phyloP scores from a whole-genome alignment of 179 eudicot genomes.

The Spinacia oleracea region DNA sequence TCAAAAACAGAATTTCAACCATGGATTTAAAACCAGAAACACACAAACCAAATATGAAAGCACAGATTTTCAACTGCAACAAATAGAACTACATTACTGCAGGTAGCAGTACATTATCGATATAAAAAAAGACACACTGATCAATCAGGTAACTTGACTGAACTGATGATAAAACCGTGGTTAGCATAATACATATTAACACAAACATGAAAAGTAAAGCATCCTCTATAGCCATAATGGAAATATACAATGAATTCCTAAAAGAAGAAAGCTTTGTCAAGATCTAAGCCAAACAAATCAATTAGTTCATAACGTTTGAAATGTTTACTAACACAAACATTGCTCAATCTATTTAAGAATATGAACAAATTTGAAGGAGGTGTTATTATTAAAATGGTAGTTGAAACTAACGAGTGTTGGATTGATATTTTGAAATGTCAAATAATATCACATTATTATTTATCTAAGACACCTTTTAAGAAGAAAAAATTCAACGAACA shows the following conservation, averaged over 20 bases:
- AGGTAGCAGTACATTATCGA: background rate
- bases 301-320: background rate
- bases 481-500: background rate
- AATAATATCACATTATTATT: background rate
- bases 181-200: too few relatives aligned
- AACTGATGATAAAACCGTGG: background rate
- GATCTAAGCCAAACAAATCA: background rate
- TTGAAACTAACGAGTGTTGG: background rate
- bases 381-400: too few relatives aligned
- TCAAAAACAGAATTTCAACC: background rate
- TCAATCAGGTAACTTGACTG: background rate
- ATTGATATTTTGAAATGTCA: background rate
- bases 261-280: background rate
- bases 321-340: background rate
- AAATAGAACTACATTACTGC: background rate
- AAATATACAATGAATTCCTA: background rate
- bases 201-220: too few relatives aligned
- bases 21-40: background rate
- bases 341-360: background rate
- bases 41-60: background rate
- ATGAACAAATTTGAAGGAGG: background rate
- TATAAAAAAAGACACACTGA: background rate
- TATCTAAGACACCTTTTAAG: background rate
- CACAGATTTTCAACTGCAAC: background rate
- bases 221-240: background rate